These are phyloP conservation scores for Paramecium caudatum DNA, from an alignment of 73 alveolate genomes.

Conservation along the genomic window DNA sequence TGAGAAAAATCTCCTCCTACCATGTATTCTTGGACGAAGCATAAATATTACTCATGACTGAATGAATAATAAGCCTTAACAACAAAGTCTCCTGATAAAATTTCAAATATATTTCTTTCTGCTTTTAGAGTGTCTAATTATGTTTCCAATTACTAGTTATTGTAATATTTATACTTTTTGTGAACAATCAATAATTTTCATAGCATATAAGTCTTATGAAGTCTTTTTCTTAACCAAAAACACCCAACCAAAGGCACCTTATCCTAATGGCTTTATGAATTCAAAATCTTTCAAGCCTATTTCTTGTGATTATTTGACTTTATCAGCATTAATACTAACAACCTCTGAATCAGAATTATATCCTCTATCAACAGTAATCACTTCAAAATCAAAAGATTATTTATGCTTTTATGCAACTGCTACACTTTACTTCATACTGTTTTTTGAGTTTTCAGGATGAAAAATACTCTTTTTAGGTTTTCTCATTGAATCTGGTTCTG, in stretches of 20 bases:
- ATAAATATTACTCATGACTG: constrained; percentile 70
- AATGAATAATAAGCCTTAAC: constrained; percentile 75
- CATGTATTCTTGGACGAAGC: constrained; percentile 75
- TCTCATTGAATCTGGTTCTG: neutral
- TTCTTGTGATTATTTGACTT: constrained; percentile 9
- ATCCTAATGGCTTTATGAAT: constrained; percentile 85
- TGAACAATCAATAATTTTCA: constrained; percentile 91
- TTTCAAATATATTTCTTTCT: constrained; percentile 74
- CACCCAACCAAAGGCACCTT: constrained; percentile 96
- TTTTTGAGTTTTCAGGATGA: constrained; percentile 53
- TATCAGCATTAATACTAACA: constrained; percentile 69
- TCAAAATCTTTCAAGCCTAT: constrained; percentile 84
- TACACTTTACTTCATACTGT: constrained; percentile 2
- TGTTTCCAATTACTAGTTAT: neutral
- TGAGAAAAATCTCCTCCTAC: constrained; percentile 76
- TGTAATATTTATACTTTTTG: constrained; percentile 30
- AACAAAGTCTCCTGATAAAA: constrained; percentile 74
- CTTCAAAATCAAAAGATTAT: constrained; percentile 32
- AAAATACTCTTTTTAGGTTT: constrained; percentile 43
- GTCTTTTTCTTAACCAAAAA: constrained; percentile 87
- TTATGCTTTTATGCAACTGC: constrained; percentile 1
- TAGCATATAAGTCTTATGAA: constrained; percentile 88
- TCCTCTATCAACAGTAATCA: constrained; percentile 52
- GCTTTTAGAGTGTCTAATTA: constrained; percentile 73
- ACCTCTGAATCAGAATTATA: constrained; percentile 74